Percentiles rank a stretch among this genome's conserved stretches.
Conservation (phyloP, 768 basidiomycete genomes). For the Auricularia cornea region DNA sequence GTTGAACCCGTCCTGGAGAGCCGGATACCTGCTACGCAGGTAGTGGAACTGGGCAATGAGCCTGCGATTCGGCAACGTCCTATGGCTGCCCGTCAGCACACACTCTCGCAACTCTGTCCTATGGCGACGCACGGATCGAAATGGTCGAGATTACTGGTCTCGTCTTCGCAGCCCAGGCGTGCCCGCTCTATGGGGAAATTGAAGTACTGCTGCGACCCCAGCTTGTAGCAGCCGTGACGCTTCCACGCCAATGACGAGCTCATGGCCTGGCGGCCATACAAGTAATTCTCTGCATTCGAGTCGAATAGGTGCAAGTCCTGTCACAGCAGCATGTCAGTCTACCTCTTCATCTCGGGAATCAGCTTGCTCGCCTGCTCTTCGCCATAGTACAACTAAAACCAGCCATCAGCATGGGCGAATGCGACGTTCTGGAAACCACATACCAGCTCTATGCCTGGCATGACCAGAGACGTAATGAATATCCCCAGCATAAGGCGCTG, state of each 20-base stretch:
- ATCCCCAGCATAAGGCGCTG: slow-evolving; percentile 66
- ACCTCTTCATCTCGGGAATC: neutral
- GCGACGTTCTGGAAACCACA: slow-evolving; percentile 12
- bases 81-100: neutral
- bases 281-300: neutral
- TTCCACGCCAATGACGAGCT: slow-evolving; percentile 76
- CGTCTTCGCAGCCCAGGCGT: slow-evolving; percentile 75
- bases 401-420: neutral
- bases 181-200: slow-evolving; percentile 81
- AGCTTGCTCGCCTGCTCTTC: slow-evolving; percentile 58
- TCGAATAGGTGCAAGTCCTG: neutral
- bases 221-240: slow-evolving; percentile 83
- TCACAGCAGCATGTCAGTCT: neutral
- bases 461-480: slow-evolving; percentile 69
- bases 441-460: slow-evolving; percentile 83
- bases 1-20: slow-evolving; percentile 80
- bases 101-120: neutral
- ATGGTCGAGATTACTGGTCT: slow-evolving; percentile 90
- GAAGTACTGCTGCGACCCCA: slow-evolving; percentile 89
- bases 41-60: slow-evolving; percentile 64
- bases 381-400: slow-evolving; percentile 64
- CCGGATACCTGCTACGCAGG: slow-evolving; percentile 57
- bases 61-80: slow-evolving; percentile 64
- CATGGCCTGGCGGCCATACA: slow-evolving; percentile 83
- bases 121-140: slow-evolving; percentile 55